A percentile compares a stretch with the other conserved stretches of the same genome.
These are phyloP conservation scores for Cladophialophora yegresii DNA, from an alignment of 2,329 filamentous ascomycete genomes.

Conservation along the genomic window DNA sequence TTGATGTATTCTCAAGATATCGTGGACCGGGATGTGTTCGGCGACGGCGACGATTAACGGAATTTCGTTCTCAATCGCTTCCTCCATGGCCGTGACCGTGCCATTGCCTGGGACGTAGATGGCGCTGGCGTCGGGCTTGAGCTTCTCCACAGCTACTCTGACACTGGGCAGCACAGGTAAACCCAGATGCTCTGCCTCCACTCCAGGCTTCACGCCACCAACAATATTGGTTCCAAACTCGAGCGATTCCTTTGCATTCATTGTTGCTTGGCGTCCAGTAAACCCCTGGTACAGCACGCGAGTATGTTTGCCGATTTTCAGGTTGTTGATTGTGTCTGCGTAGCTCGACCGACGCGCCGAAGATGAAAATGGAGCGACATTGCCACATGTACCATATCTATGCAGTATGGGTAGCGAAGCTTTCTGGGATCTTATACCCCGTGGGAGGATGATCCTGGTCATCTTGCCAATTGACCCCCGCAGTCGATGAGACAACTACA, in stretches of 20 bases:
- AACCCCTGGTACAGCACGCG: slow-evolving; percentile 71
- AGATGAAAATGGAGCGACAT: slow-evolving; percentile 34
- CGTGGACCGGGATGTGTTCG: slow-evolving; percentile 76
- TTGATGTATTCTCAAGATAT: slow-evolving; percentile 72
- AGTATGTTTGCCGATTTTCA: slow-evolving; percentile 67
- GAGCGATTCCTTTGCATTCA: slow-evolving; percentile 74
- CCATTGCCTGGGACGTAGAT: slow-evolving; percentile 78
- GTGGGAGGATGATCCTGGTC: slow-evolving; percentile 26
- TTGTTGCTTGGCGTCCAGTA: slow-evolving; percentile 67
- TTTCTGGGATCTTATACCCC: slow-evolving; percentile 26
- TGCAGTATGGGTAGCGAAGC: slow-evolving; percentile 14
- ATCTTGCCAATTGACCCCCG: slow-evolving; percentile 10
- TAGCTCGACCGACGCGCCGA: slow-evolving; percentile 43
- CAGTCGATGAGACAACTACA: not conserved
- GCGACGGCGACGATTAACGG: slow-evolving; percentile 76
- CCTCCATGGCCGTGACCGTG: slow-evolving; percentile 71
- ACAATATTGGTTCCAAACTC: slow-evolving; percentile 79
- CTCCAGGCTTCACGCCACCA: slow-evolving; percentile 72
- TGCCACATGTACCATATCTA: slow-evolving; percentile 28
- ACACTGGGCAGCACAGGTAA: slow-evolving; percentile 71
- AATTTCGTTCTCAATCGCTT: slow-evolving; percentile 77
- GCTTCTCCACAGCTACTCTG: slow-evolving; percentile 65
- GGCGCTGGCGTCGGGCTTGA: slow-evolving; percentile 75
- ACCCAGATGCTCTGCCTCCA: slow-evolving; percentile 70
- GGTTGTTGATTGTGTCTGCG: slow-evolving; percentile 64